Percentiles rank a stretch among this genome's conserved stretches.
phyloP scores from a whole-genome alignment of 1,139 yeast genomes.

The Yamadazyma triangularis region DNA sequence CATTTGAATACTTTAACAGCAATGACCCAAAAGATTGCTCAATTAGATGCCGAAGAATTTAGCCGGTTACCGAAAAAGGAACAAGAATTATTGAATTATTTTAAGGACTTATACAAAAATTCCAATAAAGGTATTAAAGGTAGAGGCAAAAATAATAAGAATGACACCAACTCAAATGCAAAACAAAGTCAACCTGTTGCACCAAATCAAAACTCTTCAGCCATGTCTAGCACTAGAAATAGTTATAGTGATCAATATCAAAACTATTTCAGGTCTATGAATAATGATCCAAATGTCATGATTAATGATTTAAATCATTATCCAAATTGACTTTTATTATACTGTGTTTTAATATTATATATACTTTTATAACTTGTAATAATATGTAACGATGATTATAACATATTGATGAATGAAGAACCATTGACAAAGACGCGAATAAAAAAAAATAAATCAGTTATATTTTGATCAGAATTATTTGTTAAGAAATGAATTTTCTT shows the following conservation, averaged over 20 bases:
- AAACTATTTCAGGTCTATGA: not conserved
- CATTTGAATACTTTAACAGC: slow-evolving; percentile 67
- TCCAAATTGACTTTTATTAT: too few species aligned
- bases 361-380: not conserved
- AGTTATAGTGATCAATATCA: not conserved
- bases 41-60: slow-evolving; percentile 43
- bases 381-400: not conserved
- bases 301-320: not conserved
- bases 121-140: slow-evolving; percentile 90
- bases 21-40: slow-evolving; percentile 63
- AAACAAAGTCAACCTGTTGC: not conserved
- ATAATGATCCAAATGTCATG: not conserved
- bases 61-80: slow-evolving; percentile 56
- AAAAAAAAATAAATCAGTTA: too few species aligned
- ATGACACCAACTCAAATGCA: not conserved
- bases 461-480: too few species aligned
- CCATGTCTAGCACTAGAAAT: not conserved
- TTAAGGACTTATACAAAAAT: slow-evolving; percentile 77
- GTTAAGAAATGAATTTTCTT: slow-evolving; percentile 54
- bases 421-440: too few species aligned
- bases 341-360: not conserved
- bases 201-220: not conserved
- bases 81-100: slow-evolving; percentile 65
- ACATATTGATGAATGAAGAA: too few species aligned
- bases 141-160: slow-evolving; percentile 51